Percentiles rank a stretch among this genome's conserved stretches.
Evolutionary conservation across 176 grass and related monocot genomes (phyloP).

Genomic region (Hordeum vulgare): MorexV3_pseudomolecules_assembly NC_058519.1:17975505-17976004

Average conservation of each 20-base stretch:
- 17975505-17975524: slow-evolving; percentile 53
- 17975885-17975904: slow-evolving; percentile 9
- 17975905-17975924: background rate
- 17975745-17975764: slow-evolving; percentile 67
- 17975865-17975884: background rate
- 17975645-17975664: slow-evolving; percentile 50
- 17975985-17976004: slow-evolving; percentile 88
- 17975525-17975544: slow-evolving; percentile 33
- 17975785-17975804: slow-evolving; percentile 71
- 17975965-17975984: slow-evolving; percentile 78
- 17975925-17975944: slow-evolving; percentile 8
- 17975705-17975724: slow-evolving; percentile 67
- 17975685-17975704: slow-evolving; percentile 48
- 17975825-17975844: slow-evolving; percentile 83
- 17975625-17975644: slow-evolving; percentile 68
- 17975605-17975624: slow-evolving; percentile 48
- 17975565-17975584: background rate
- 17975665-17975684: slow-evolving; percentile 53
- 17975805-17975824: slow-evolving; percentile 80
- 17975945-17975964: slow-evolving; percentile 61
- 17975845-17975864: slow-evolving; percentile 82
- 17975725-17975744: slow-evolving; percentile 88
- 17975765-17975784: slow-evolving; percentile 73
- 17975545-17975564: background rate
- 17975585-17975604: background rate